These are phyloP conservation scores for Monosporascus cannonballus DNA, from an alignment of 2,329 filamentous ascomycete species.

Conservation along the genomic window DNA sequence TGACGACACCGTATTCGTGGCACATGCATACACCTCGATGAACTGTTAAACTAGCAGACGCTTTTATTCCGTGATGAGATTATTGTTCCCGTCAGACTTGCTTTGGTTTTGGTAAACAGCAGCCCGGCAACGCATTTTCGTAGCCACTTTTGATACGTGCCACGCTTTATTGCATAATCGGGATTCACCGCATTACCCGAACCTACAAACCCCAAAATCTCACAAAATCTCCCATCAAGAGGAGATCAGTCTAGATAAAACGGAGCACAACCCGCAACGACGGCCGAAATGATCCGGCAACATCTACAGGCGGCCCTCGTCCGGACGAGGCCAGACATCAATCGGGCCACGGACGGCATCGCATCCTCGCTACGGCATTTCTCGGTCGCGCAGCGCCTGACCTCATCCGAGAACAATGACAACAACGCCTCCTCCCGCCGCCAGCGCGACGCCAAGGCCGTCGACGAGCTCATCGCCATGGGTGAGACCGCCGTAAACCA, in stretches of 20 bases:
- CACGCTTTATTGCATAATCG: constrained; percentile 5
- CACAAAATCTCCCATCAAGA: constrained; percentile 4
- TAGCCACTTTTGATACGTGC: too few species aligned
- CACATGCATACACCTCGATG: too few species aligned
- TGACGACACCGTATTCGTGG: background rate
- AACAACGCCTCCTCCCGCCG: constrained; percentile 8
- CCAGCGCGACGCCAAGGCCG: constrained; percentile 17
- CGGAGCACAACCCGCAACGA: background rate
- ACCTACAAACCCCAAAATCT: constrained; percentile 9
- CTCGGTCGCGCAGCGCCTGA: constrained; percentile 21
- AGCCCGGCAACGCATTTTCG: too few species aligned
- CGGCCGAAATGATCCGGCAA: constrained; percentile 23
- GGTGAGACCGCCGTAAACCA: constrained; percentile 1
- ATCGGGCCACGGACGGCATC: constrained; percentile 23
- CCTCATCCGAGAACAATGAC: constrained; percentile 3
- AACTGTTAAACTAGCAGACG: too few species aligned
- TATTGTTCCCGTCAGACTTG: too few species aligned
- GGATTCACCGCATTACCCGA: constrained; percentile 3
- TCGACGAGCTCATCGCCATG: constrained; percentile 18
- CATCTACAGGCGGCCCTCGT: constrained; percentile 19
- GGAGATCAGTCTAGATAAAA: constrained; percentile 1
- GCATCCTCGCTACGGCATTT: constrained; percentile 24
- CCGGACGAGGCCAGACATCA: constrained; percentile 21
- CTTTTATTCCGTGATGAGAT: too few species aligned
- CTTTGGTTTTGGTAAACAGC: too few species aligned